These are phyloP conservation scores for Colletotrichum musicola DNA, from an alignment of 2,329 filamentous ascomycete genomes.

Conservation along the genomic window DNA sequence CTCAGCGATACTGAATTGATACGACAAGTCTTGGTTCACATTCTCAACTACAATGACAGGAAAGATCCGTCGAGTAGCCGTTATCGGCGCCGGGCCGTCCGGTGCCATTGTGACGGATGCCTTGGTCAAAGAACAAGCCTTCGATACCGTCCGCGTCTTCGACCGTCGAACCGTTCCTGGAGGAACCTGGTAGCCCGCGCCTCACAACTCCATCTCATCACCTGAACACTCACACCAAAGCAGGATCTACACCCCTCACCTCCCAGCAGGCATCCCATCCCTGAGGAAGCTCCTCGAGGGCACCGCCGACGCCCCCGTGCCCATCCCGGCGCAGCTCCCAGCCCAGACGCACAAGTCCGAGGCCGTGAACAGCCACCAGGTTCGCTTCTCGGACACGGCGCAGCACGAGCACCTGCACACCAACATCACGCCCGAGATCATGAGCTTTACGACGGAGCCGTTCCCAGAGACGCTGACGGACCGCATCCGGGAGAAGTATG, in stretches of 20 bases:
- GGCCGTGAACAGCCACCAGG: conserved; percentile 49
- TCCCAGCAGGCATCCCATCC: conserved; percentile 47
- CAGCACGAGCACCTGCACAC: conserved; percentile 71
- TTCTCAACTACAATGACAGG: background rate
- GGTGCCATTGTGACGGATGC: conserved; percentile 70
- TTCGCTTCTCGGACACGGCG: conserved; percentile 64
- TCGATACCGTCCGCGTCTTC: conserved; percentile 69
- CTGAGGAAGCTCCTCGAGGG: conserved; percentile 53
- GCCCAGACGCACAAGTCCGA: conserved; percentile 53
- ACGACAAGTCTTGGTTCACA: background rate
- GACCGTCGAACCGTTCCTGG: conserved; percentile 67
- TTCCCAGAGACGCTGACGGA: conserved; percentile 57
- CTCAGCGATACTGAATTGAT: too few species aligned
- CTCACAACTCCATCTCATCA: background rate
- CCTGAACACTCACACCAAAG: background rate
- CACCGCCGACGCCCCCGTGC: conserved; percentile 57
- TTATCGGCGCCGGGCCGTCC: conserved; percentile 69
- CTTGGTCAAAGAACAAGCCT: conserved; percentile 65
- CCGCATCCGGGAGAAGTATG: conserved; percentile 60
- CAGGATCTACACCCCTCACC: conserved; percentile 52
- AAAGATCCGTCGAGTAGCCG: conserved; percentile 55
- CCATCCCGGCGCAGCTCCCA: conserved; percentile 58
- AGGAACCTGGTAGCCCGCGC: conserved; percentile 63
- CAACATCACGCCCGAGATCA: conserved; percentile 67
- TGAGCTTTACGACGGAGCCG: conserved; percentile 68